Evolutionary conservation across 441 rosid species (phyloP).

Genomic region (Biscutella laevigata): DNA sequence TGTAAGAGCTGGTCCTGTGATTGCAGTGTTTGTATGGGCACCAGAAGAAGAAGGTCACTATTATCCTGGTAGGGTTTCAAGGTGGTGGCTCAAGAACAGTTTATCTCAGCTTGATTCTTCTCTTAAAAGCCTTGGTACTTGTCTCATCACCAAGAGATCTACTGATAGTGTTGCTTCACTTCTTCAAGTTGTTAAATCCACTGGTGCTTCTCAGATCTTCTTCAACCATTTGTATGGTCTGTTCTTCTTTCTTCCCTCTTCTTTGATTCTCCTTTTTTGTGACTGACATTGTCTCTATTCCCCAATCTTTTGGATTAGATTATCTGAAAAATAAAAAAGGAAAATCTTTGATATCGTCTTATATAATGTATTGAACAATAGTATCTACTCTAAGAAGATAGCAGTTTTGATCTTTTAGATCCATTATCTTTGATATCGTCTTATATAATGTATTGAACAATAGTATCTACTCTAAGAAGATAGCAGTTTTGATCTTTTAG

Average conservation of each 20-base stretch:
- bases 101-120: conserved; percentile 83
- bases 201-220: conserved; percentile 89
- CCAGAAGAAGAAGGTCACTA: conserved; percentile 90
- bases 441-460: not conserved
- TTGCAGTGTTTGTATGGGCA: conserved; percentile 79
- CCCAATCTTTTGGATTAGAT: not conserved
- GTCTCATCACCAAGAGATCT: conserved; percentile 75
- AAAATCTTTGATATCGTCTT: no score
- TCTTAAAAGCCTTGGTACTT: conserved; percentile 77
- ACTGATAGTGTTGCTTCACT: conserved; percentile 73
- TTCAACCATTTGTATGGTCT: conserved; percentile 95
- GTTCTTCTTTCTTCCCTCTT: conserved; percentile 20
- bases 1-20: conserved; percentile 80
- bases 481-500: conserved; percentile 37
- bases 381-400: no score
- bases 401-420: not conserved
- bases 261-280: not conserved
- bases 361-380: no score
- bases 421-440: no score
- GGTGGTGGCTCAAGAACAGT: conserved; percentile 99
- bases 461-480: not conserved
- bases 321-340: not conserved
- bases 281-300: not conserved
- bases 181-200: conserved; percentile 67
- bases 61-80: conserved; percentile 87